Percentiles rank a stretch among this genome's conserved stretches.
Conservation (phyloP, 257 asterid species). For the Nicotiana paniculata region DNA sequence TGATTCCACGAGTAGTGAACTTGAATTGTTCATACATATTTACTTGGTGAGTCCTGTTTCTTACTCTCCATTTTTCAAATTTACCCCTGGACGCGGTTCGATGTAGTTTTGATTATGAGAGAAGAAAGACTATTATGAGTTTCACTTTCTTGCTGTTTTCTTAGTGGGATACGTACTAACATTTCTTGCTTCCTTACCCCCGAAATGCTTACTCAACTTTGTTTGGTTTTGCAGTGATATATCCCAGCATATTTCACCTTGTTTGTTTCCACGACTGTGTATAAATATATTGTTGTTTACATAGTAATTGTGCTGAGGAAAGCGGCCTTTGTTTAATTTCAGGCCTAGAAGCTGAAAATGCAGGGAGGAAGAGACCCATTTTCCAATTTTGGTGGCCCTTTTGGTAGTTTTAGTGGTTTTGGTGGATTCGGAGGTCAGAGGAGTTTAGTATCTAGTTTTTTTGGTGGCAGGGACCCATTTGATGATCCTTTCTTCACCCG, state of each 20-base stretch:
- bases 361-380: conserved; percentile 82
- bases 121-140: not conserved
- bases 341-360: conserved; percentile 30
- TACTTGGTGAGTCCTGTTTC: not conserved
- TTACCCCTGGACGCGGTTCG: not conserved
- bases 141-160: not conserved
- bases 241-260: not conserved
- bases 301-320: not conserved
- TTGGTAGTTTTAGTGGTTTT: conserved; percentile 33
- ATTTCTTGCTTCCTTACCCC: not conserved
- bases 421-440: conserved; percentile 56
- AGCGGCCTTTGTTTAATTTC: not conserved
- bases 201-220: not conserved
- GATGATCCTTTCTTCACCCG: conserved; percentile 77
- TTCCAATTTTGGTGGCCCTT: conserved; percentile 57
- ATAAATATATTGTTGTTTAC: not conserved
- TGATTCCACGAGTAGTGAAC: no score
- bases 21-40: no score
- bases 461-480: conserved; percentile 81
- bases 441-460: conserved; percentile 44
- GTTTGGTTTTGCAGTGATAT: not conserved
- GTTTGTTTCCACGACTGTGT: not conserved
- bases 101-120: not conserved
- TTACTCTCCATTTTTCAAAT: not conserved
- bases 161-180: not conserved